Evolutionary conservation across 345 rosid species (phyloP).

Genomic region (Eucalyptus cladocalyx): DNA sequence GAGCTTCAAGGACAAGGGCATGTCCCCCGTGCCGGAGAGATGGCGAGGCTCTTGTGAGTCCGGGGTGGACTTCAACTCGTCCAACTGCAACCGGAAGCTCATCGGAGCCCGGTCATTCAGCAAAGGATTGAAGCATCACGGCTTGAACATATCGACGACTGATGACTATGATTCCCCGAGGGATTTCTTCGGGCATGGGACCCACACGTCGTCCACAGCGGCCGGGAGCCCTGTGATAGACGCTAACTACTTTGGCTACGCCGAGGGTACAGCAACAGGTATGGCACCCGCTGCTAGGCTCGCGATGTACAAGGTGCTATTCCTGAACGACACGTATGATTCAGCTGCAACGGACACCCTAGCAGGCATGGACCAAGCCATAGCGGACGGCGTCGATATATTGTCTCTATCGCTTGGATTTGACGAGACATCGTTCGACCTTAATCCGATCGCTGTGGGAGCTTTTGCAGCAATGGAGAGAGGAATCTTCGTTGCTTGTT

Average conservation of each 20-base stretch:
- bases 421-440: conserved; percentile 12
- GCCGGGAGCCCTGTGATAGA: conserved; percentile 15
- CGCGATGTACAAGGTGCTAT: conserved; percentile 42
- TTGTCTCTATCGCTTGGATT: conserved; percentile 25
- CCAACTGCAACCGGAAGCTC: conserved; percentile 31
- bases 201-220: conserved; percentile 34
- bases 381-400: conserved; percentile 37
- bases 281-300: conserved; percentile 40
- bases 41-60: conserved; percentile 33
- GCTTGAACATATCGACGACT: conserved; percentile 9
- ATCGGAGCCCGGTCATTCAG: conserved; percentile 37
- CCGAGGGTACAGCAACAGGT: conserved; percentile 27
- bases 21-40: conserved; percentile 25
- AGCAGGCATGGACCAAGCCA: conserved; percentile 48
- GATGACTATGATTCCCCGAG: conserved; percentile 39
- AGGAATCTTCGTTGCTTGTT: conserved; percentile 35
- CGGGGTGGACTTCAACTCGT: conserved; percentile 20
- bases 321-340: not conserved
- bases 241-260: conserved; percentile 36
- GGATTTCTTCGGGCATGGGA: conserved; percentile 37
- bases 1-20: conserved; percentile 23
- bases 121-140: conserved; percentile 22
- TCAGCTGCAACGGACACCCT: conserved; percentile 25
- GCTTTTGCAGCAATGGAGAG: conserved; percentile 37
- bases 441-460: conserved; percentile 36